Conservation (phyloP, 2,329 filamentous ascomycete species). For the Ascochyta clinopodiicola region DNA sequence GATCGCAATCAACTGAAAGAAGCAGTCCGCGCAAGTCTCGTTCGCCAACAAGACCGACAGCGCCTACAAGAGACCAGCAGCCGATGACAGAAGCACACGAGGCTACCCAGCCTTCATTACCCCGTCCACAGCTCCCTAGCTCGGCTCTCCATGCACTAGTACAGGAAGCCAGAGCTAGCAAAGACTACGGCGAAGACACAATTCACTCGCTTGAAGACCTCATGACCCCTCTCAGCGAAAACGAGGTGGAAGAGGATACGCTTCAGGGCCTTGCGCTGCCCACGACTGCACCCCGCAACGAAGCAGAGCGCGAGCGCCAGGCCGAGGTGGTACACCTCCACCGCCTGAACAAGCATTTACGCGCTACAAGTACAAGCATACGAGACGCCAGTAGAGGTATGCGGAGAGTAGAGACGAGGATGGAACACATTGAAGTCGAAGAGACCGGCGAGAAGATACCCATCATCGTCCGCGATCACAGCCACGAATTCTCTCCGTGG, state of each 20-base stretch:
- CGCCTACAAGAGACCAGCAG: slow-evolving; percentile 7
- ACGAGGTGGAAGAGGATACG: slow-evolving; percentile 43
- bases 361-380: slow-evolving; percentile 50
- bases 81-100: slow-evolving; percentile 5
- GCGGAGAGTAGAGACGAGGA: slow-evolving; percentile 49
- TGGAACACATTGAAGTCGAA: slow-evolving; percentile 43
- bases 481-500: slow-evolving; percentile 28
- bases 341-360: slow-evolving; percentile 51
- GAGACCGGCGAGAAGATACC: slow-evolving; percentile 17
- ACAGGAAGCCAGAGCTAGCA: slow-evolving; percentile 44
- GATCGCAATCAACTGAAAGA: slow-evolving; percentile 29
- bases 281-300: slow-evolving; percentile 40
- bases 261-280: slow-evolving; percentile 39
- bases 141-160: slow-evolving; percentile 52
- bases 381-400: slow-evolving; percentile 54
- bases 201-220: slow-evolving; percentile 57
- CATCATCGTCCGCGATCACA: slow-evolving; percentile 3
- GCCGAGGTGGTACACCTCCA: slow-evolving; percentile 52
- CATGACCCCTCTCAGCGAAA: slow-evolving; percentile 37
- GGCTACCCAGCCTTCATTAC: background rate
- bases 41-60: slow-evolving; percentile 15
- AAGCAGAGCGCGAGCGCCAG: slow-evolving; percentile 51
- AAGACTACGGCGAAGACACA: slow-evolving; percentile 54
- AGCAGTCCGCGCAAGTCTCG: slow-evolving; percentile 22
- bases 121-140: slow-evolving; percentile 36